phyloP scores from a whole-genome alignment of 2,329 filamentous ascomycete species.

The Ceratocystis alfenasii region DNA sequence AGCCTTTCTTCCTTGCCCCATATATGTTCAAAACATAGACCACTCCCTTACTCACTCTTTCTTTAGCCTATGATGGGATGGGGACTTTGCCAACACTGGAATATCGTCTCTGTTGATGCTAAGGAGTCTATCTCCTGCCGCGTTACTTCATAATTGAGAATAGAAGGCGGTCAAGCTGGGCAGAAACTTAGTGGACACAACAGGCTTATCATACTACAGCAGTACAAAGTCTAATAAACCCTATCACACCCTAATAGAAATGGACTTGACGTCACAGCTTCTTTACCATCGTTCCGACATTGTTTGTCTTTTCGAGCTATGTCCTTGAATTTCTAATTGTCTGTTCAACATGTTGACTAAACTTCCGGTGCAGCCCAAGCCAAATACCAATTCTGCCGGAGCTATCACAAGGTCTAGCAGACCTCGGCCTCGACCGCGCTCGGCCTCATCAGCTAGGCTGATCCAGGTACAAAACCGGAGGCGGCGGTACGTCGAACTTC shows the following conservation, averaged over 20 bases:
- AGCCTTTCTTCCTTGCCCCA: slow-evolving; percentile 5
- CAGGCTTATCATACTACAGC: too few relatives aligned
- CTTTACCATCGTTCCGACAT: background rate
- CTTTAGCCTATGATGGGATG: background rate
- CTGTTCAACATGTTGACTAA: background rate
- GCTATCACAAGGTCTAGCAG: background rate
- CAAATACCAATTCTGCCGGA: background rate
- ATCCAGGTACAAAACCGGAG: slow-evolving; percentile 62
- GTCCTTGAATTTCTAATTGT: too few relatives aligned
- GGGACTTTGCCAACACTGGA: slow-evolving; percentile 13
- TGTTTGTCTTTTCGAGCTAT: too few relatives aligned
- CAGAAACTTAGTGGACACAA: too few relatives aligned
- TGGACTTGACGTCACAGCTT: too few relatives aligned
- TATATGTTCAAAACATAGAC: too few relatives aligned
- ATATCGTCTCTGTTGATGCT: slow-evolving; percentile 15
- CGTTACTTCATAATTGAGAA: too few relatives aligned
- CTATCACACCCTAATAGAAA: too few relatives aligned
- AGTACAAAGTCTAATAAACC: too few relatives aligned
- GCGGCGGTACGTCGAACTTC: slow-evolving; percentile 59
- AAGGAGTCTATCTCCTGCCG: too few relatives aligned
- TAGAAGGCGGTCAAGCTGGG: too few relatives aligned
- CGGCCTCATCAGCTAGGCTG: slow-evolving; percentile 33
- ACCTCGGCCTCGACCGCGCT: slow-evolving; percentile 27
- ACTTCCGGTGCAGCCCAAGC: background rate
- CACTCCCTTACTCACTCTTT: too few relatives aligned